Conservation (phyloP, 1,284 basidiomycete genomes). For the Ceratobasidium sp. region DNA sequence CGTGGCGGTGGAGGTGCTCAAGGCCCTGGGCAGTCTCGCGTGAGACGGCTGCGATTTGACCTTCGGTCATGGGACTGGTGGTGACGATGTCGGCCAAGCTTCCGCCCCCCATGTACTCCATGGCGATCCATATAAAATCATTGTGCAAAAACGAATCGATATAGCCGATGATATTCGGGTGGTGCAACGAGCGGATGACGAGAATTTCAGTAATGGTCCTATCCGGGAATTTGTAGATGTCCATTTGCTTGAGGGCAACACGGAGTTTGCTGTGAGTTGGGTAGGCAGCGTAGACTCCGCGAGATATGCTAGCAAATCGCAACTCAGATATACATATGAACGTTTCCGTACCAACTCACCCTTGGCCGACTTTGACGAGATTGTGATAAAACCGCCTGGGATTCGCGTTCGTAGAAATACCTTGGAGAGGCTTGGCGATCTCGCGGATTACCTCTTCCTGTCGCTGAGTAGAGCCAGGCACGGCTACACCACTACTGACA, state of each 20-base stretch:
- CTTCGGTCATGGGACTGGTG: constrained; percentile 92
- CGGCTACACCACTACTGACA: constrained; percentile 20
- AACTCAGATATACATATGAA: background rate
- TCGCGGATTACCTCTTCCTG: too few relatives aligned
- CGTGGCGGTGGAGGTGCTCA: constrained; percentile 68
- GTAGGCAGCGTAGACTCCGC: constrained; percentile 98
- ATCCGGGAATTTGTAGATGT: constrained; percentile 99
- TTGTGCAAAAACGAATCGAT: constrained; percentile 98
- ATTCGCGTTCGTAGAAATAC: constrained; percentile 97
- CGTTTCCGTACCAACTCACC: constrained; percentile 67
- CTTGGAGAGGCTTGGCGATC: constrained; percentile 90
- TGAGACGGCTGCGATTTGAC: constrained; percentile 70
- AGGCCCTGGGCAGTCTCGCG: constrained; percentile 67
- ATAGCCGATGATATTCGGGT: constrained; percentile 99
- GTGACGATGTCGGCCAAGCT: constrained; percentile 96
- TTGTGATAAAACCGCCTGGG: constrained; percentile 94
- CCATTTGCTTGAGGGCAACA: constrained; percentile 99
- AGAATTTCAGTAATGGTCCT: constrained; percentile 98
- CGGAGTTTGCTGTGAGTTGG: constrained; percentile 93
- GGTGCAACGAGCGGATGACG: constrained; percentile 84
- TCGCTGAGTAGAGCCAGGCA: constrained; percentile 70
- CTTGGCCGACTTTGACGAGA: constrained; percentile 97
- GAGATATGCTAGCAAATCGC: constrained; percentile 75
- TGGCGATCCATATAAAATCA: constrained; percentile 99
- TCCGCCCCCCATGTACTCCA: constrained; percentile 97